A percentile compares a stretch with the other conserved stretches of the same genome.
Evolutionary conservation across 2,329 filamentous ascomycete species (phyloP).

Genomic region (Endoconidiophora laricicola): DNA sequence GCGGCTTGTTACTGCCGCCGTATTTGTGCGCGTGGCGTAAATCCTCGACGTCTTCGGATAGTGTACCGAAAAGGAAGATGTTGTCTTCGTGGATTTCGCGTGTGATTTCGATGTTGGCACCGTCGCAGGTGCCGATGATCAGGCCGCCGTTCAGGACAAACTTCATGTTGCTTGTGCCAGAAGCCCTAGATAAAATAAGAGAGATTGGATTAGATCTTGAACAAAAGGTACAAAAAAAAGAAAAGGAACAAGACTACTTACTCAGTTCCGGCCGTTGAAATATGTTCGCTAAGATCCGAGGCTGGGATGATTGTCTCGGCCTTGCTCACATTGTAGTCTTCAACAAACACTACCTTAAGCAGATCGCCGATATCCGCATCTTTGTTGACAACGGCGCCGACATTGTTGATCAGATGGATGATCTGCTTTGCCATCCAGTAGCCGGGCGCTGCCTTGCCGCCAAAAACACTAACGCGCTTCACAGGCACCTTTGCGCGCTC

Average conservation of each 20-base stretch:
- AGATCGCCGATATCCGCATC: constrained; percentile 84
- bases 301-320: constrained; percentile 92
- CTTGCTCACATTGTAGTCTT: constrained; percentile 99
- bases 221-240: not conserved
- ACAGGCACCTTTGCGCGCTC: constrained; percentile 79
- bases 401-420: constrained; percentile 89
- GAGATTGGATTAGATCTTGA: constrained; percentile 12
- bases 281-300: constrained; percentile 94
- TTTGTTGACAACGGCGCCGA: constrained; percentile 78
- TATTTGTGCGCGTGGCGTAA: constrained; percentile 83
- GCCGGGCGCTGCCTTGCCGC: constrained; percentile 90
- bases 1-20: constrained; percentile 38
- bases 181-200: constrained; percentile 28
- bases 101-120: constrained; percentile 96
- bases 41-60: constrained; percentile 92
- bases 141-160: constrained; percentile 94
- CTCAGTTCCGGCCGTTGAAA: constrained; percentile 94
- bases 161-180: constrained; percentile 97
- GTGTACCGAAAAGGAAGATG: constrained; percentile 95
- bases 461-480: constrained; percentile 87
- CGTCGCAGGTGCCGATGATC: constrained; percentile 95
- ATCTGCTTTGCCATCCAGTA: constrained; percentile 99
- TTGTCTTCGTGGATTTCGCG: constrained; percentile 92
- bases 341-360: constrained; percentile 91
- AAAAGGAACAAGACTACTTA: constrained; percentile 21